Base-by-base conservation (phyloP, 2,329 filamentous ascomycete species). In the Malbranchea zuffiana region DNA sequence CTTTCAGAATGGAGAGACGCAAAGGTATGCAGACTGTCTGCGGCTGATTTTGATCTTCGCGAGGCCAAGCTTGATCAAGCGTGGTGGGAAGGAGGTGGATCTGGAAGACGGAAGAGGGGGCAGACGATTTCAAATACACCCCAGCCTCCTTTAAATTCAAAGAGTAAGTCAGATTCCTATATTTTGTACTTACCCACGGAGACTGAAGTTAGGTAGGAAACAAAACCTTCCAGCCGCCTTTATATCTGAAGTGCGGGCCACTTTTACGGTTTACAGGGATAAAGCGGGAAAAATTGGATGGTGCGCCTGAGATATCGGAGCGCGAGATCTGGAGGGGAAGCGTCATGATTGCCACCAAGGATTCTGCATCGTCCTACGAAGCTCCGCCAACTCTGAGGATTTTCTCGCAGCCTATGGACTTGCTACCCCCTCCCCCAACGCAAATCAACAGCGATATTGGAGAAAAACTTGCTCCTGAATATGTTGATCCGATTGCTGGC, bases 271-370 rank as follows among this genome's bases (percentile, higher is more conserved):
- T 93, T 56, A 88, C 81, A 38, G 90, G 92, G 13, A 75, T 94
- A 75, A 93, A 59, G 65, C 67, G 50, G 52, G 49, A 60, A 45
- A 48, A 46, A 29, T 50, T 55, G 35, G 46, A 57, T 40, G 47
- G 52, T n/a, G 48, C 54, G 11, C 50, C 54, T 33, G 57, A 57
- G 0, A 47, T 51, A 7, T 48, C 56, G 19, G 78, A 84, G 28
- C 73, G 76, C 35, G 84, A 94, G 50, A 77, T 88, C 13, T 98
- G 90, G 90, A 76, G 87, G 56, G 90, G 90, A 4, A 92, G 78
- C 42, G 72, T 96, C 40, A 86, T 98, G 84, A 94, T 98, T 50
- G 86, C 98, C 15, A 96, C 90, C 0, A 72, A 78, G 35, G 88
- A 98, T 52, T 71, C 75, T 2, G 74, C 80, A 26, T 96, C 88